A percentile compares a stretch with the other conserved stretches of the same genome.
These are phyloP conservation scores for Erythrobasidium hasegawianum DNA, from an alignment of 1,284 basidiomycete genomes.

Conservation along the genomic window DNA sequence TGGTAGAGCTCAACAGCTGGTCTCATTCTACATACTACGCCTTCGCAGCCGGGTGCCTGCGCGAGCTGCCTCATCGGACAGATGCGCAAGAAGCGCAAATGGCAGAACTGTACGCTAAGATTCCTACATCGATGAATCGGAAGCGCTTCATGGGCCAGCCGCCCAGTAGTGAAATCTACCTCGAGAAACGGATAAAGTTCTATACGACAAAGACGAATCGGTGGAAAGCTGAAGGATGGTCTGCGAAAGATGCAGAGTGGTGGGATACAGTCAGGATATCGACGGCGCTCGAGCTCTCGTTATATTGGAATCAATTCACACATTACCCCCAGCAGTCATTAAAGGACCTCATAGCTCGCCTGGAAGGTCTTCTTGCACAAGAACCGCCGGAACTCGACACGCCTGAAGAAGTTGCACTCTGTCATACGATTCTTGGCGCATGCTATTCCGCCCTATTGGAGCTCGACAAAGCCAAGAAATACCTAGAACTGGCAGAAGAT, in stretches of 20 bases:
- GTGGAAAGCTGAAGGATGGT: slow-evolving; percentile 35
- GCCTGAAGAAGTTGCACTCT: slow-evolving; percentile 39
- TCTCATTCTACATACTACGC: slow-evolving; percentile 41
- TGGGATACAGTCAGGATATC: slow-evolving; percentile 40
- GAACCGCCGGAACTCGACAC: slow-evolving; percentile 39
- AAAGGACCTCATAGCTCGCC: slow-evolving; percentile 1
- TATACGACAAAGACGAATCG: slow-evolving; percentile 37
- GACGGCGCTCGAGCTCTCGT: slow-evolving; percentile 39
- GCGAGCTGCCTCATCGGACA: slow-evolving; percentile 35
- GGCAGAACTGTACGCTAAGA: slow-evolving; percentile 27
- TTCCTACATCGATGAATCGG: slow-evolving; percentile 36
- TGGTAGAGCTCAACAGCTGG: slow-evolving; percentile 42
- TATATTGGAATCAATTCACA: slow-evolving; percentile 38
- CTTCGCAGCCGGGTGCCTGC: slow-evolving; percentile 37
- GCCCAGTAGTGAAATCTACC: slow-evolving; percentile 39
- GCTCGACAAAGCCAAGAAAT: slow-evolving; percentile 14
- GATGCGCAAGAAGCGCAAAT: slow-evolving; percentile 32
- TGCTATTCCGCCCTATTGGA: slow-evolving; percentile 39
- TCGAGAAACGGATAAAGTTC: slow-evolving; percentile 35
- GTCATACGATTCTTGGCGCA: slow-evolving; percentile 41
- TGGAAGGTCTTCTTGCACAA: slow-evolving; percentile 1
- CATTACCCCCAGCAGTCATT: not conserved
- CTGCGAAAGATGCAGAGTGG: slow-evolving; percentile 28
- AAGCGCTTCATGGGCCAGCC: slow-evolving; percentile 41
- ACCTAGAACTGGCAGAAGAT: slow-evolving; percentile 32